Conservation (phyloP, 1,284 basidiomycete genomes). For the Irpex rosettiformis region DNA sequence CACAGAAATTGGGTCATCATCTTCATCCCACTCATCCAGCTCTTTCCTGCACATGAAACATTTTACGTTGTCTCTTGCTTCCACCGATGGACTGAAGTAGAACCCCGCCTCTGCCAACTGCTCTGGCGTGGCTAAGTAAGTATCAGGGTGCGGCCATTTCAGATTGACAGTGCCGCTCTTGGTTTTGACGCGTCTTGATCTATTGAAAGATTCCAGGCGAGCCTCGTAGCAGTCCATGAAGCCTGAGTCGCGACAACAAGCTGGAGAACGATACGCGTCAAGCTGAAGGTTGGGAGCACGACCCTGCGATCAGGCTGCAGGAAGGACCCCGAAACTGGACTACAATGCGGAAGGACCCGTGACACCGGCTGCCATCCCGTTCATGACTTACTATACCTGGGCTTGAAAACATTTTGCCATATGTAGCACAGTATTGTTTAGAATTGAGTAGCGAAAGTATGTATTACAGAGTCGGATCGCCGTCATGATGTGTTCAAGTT, state of each 20-base stretch:
- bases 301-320: neutral
- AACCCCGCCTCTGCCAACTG: conserved; percentile 81
- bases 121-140: conserved; percentile 62
- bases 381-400: too few relatives aligned
- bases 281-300: conserved; percentile 5
- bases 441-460: too few relatives aligned
- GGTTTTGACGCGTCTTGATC: conserved; percentile 43
- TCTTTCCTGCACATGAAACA: conserved; percentile 78
- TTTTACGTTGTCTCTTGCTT: conserved; percentile 63
- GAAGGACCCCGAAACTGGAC: conserved; percentile 2
- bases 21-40: conserved; percentile 73
- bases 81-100: conserved; percentile 63
- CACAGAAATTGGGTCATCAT: conserved; percentile 79
- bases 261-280: neutral
- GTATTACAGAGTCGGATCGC: too few relatives aligned
- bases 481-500: too few relatives aligned
- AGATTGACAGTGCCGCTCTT: conserved; percentile 35
- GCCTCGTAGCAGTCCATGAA: conserved; percentile 54
- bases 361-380: neutral
- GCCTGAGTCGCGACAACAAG: neutral
- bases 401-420: too few relatives aligned
- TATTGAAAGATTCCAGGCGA: conserved; percentile 57
- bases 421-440: too few relatives aligned
- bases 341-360: neutral
- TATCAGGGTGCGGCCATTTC: conserved; percentile 66